Conservation (phyloP, 306 rosid species). For the Ormosia emarginata region DNA sequence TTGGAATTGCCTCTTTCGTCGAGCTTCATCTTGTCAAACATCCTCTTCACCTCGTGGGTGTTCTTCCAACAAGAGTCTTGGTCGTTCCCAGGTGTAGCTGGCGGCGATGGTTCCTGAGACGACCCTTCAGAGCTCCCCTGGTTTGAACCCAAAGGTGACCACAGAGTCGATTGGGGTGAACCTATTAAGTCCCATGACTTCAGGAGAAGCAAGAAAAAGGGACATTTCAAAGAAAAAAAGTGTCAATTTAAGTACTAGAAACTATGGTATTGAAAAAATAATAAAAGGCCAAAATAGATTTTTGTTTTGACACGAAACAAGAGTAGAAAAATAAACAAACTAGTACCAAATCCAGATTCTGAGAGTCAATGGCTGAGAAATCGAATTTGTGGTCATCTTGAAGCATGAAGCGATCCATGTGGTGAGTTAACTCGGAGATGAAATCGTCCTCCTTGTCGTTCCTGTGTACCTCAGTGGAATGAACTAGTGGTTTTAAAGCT, state of each 20-base stretch:
- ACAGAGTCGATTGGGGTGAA: slow-evolving; percentile 47
- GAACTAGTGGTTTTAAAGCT: neutral
- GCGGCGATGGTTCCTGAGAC: slow-evolving; percentile 51
- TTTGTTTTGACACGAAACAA: neutral
- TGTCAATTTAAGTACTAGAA: too few species aligned
- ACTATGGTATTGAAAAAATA: too few species aligned
- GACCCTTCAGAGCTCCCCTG: slow-evolving; percentile 53
- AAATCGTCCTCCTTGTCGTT: slow-evolving; percentile 42
- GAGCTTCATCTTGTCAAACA: slow-evolving; percentile 35
- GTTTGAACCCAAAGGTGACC: slow-evolving; percentile 53
- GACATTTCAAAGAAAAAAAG: neutral
- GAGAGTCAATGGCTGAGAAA: slow-evolving; percentile 13
- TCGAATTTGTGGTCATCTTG: slow-evolving; percentile 36
- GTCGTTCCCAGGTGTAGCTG: slow-evolving; percentile 37
- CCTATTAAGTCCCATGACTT: slow-evolving; percentile 45
- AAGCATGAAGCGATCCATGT: slow-evolving; percentile 57
- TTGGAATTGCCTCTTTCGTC: slow-evolving; percentile 4
- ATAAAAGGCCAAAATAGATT: neutral
- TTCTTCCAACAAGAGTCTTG: slow-evolving; percentile 15
- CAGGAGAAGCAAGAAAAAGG: neutral
- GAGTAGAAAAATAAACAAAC: neutral
- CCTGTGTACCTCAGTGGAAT: neutral
- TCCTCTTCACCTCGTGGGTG: slow-evolving; percentile 5
- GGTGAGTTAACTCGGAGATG: slow-evolving; percentile 52
- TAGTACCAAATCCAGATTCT: slow-evolving; percentile 34